A percentile compares a stretch with the other conserved stretches of the same genome.
phyloP scores from a whole-genome alignment of 1,284 basidiomycete genomes.

The Rhodotorula sp. region DNA sequence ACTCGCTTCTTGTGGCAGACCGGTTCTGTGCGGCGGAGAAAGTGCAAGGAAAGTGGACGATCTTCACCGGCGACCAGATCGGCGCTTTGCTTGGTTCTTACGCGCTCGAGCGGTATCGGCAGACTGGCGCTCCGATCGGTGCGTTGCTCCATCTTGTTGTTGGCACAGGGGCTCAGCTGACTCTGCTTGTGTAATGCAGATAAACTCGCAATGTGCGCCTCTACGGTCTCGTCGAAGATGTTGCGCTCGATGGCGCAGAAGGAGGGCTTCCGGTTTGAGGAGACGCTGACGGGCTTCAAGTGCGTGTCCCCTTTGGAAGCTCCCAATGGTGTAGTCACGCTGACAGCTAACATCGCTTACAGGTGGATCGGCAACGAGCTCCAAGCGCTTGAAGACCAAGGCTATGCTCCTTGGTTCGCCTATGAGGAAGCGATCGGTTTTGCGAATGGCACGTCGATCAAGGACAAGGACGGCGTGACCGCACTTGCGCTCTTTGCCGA shows the following conservation, averaged over 20 bases:
- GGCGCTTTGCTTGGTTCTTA: slow-evolving; percentile 70
- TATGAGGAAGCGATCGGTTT: slow-evolving; percentile 85
- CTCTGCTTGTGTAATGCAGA: slow-evolving; percentile 62
- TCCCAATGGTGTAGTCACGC: too few species aligned
- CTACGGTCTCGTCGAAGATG: slow-evolving; percentile 85
- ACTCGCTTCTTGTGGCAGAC: neutral
- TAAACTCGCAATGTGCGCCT: slow-evolving; percentile 64
- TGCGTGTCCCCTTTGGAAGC: slow-evolving; percentile 12
- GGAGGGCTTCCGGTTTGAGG: slow-evolving; percentile 76
- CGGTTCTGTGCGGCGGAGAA: slow-evolving; percentile 22
- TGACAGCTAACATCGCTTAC: too few species aligned
- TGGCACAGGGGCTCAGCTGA: neutral
- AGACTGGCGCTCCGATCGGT: slow-evolving; percentile 54
- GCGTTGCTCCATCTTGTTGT: slow-evolving; percentile 11
- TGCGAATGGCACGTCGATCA: slow-evolving; percentile 71
- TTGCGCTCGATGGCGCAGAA: slow-evolving; percentile 66
- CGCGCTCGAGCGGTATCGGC: slow-evolving; percentile 60
- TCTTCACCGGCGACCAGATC: slow-evolving; percentile 81
- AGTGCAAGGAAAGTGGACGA: slow-evolving; percentile 60
- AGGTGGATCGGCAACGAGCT: slow-evolving; percentile 68
- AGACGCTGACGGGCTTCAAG: slow-evolving; percentile 71
- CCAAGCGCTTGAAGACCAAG: slow-evolving; percentile 59
- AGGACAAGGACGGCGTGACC: slow-evolving; percentile 77
- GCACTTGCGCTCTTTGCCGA: slow-evolving; percentile 64
- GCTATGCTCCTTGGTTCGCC: slow-evolving; percentile 72